Base-by-base conservation (phyloP, 208 protist species). In the Wallacemonas rigidus region DNA sequence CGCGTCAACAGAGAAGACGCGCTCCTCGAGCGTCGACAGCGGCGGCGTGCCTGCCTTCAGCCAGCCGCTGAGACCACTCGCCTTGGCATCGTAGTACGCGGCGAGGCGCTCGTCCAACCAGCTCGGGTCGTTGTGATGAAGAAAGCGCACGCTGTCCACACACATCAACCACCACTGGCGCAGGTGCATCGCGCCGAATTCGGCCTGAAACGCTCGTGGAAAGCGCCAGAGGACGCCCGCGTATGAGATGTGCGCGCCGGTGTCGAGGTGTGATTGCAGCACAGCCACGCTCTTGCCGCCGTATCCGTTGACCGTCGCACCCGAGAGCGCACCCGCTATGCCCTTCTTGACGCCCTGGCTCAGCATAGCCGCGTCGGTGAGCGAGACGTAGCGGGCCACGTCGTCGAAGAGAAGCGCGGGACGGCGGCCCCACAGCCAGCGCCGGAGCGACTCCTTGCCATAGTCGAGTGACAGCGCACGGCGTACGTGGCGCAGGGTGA, bases 141-240 rank as follows among this genome's bases (percentile, higher is more conserved):
- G 65, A 6, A 56, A 56, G 53, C 43, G 45, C 15, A 76, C 69
- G 40, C 44, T 44, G 41, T 78, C 71, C 36, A 77, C 77, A 48
- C 81, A 86, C 53, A 71, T 44, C 50, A 70, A 77, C 81, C 81
- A 86, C 67, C 73, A 76, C 40, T 70, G 75, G 14, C 77, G 76
- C 51, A 82, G 71, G 45, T 82, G 81, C n/a, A 65, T 63, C 35
- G 74, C 65, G 26, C 81, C 81, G 48, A 79, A 76, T 72, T 86
- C 81, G 8, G 65, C 74, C 69, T 82, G 81, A 64, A 86, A 75
- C 63, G 67, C 71, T 11, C 75, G 76, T 43, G 81, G 81, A 36
- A 86, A 58, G 58, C 79, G 70, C 81, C 81, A 86, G 54, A 86
- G 74, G 54, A 86, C 53, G 45, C 62, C 63, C 15, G 48, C 40